Conservation (phyloP, 2,329 filamentous ascomycete species). For the Paecilomyces variotii region DNA sequence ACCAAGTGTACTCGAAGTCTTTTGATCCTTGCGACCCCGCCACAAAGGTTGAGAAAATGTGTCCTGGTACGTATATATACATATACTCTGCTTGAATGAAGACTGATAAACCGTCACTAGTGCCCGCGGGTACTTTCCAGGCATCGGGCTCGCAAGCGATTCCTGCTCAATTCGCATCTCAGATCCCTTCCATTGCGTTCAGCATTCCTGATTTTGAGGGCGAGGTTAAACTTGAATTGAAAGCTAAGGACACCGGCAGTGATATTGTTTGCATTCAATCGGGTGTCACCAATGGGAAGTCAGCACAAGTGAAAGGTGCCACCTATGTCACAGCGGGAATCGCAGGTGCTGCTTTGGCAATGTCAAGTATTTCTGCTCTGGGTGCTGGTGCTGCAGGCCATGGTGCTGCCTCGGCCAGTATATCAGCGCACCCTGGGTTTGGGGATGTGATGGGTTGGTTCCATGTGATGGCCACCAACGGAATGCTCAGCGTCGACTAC, state of each 20-base stretch:
- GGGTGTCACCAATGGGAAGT: conserved; percentile 78
- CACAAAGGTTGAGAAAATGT: conserved; percentile 65
- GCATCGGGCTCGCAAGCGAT: conserved; percentile 66
- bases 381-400: conserved; percentile 53
- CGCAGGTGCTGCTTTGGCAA: conserved; percentile 69
- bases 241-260: conserved; percentile 48
- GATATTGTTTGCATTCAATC: conserved; percentile 78
- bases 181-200: conserved; percentile 86
- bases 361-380: conserved; percentile 64
- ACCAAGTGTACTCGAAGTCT: conserved; percentile 64
- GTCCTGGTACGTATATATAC: conserved; percentile 56
- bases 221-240: conserved; percentile 69
- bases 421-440: conserved; percentile 73
- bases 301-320: conserved; percentile 64
- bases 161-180: conserved; percentile 58
- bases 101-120: conserved; percentile 33
- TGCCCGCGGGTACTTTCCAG: conserved; percentile 66
- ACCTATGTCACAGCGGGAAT: conserved; percentile 78
- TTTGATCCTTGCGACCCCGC: conserved; percentile 73
- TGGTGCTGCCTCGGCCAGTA: conserved; percentile 41
- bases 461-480: conserved; percentile 88
- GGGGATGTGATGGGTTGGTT: conserved; percentile 81
- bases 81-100: not conserved
- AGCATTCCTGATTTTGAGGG: conserved; percentile 84
- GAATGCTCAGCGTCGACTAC: conserved; percentile 88